phyloP scores from a whole-genome alignment of 805 yeast genomes.

The Wickerhamomyces strasburgensis region DNA sequence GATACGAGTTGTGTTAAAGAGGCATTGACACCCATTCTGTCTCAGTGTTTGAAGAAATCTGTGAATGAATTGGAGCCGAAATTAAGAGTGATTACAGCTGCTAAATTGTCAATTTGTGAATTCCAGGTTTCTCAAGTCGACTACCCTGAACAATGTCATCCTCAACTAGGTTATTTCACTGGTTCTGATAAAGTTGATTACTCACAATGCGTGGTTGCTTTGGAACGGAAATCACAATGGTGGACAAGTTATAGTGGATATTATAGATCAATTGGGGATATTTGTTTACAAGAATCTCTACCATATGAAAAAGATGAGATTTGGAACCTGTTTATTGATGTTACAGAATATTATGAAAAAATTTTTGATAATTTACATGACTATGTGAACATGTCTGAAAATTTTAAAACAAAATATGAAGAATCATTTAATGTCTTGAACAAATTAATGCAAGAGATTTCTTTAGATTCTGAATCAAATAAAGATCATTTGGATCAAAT shows the following conservation, averaged over 20 bases:
- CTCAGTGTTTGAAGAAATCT: conserved; percentile 36
- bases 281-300: conserved; percentile 48
- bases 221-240: conserved; percentile 49
- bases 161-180: conserved; percentile 19
- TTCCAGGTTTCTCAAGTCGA: conserved; percentile 41
- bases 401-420: conserved; percentile 16
- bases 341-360: conserved; percentile 33
- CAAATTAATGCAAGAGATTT: conserved; percentile 13
- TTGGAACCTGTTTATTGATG: conserved; percentile 39
- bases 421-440: conserved; percentile 8
- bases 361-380: conserved; percentile 17
- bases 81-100: conserved; percentile 36
- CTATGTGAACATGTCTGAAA: conserved; percentile 14
- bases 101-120: conserved; percentile 49
- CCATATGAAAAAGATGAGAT: conserved; percentile 51
- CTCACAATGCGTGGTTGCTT: conserved; percentile 34
- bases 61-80: conserved; percentile 34
- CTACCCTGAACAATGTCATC: conserved; percentile 26
- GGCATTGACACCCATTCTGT: conserved; percentile 37
- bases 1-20: conserved; percentile 32
- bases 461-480: conserved; percentile 4
- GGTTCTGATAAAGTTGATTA: conserved; percentile 15
- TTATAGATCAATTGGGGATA: conserved; percentile 45
- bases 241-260: conserved; percentile 75
- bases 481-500: conserved; percentile 10